Percentiles rank a stretch among this genome's conserved stretches.
These are phyloP conservation scores for Combretum micranthum DNA, from an alignment of 345 rosid genomes.

Conservation along the genomic window DNA sequence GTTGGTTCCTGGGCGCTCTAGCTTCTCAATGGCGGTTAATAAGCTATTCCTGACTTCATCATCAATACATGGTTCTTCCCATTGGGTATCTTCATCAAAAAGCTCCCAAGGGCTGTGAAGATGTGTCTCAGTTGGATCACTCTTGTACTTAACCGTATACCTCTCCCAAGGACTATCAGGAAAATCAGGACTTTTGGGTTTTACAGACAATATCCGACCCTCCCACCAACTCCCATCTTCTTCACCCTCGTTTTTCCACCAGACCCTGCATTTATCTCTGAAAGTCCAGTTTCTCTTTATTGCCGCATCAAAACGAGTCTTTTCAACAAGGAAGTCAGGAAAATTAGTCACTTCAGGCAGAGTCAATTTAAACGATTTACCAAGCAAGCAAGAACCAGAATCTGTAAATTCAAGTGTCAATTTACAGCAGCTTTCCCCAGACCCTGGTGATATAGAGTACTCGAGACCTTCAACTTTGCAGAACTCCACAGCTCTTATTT, in stretches of 20 bases:
- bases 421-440: constrained; percentile 98
- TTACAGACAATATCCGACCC: constrained; percentile 67
- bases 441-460: constrained; percentile 81
- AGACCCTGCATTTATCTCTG: constrained; percentile 90
- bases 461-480: constrained; percentile 78
- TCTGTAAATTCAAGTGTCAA: constrained; percentile 75
- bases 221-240: constrained; percentile 97
- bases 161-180: constrained; percentile 97
- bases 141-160: constrained; percentile 64
- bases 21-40: constrained; percentile 44
- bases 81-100: constrained; percentile 59
- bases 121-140: constrained; percentile 68
- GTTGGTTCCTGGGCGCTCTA: constrained; percentile 52
- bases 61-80: constrained; percentile 72
- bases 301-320: constrained; percentile 81
- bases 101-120: constrained; percentile 99
- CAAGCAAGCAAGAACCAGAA: constrained; percentile 48
- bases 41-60: constrained; percentile 42
- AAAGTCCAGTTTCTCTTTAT: constrained; percentile 72
- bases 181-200: constrained; percentile 68
- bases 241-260: constrained; percentile 90
- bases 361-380: constrained; percentile 55
- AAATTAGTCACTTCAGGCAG: constrained; percentile 77
- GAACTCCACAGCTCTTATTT: constrained; percentile 72
- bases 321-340: constrained; percentile 96